phyloP scores from a whole-genome alignment of 2,329 filamentous ascomycete genomes.

The Xylariales sp. region DNA sequence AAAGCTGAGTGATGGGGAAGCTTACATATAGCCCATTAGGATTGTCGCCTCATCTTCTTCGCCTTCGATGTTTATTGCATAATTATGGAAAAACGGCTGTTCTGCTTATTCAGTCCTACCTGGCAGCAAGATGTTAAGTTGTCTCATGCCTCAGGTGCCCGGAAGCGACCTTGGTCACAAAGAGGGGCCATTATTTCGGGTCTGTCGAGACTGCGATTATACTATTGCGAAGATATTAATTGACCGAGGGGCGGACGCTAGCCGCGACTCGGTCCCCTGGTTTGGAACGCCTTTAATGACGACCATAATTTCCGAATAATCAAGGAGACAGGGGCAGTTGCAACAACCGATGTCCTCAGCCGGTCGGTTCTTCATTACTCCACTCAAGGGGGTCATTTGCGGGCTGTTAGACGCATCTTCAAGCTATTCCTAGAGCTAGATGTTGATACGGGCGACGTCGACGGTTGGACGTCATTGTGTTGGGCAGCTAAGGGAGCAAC shows the following conservation, averaged over 20 bases:
- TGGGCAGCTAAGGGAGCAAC: slow-evolving; percentile 16
- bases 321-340: background rate
- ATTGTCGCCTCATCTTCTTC: slow-evolving; percentile 8
- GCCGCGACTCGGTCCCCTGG: slow-evolving; percentile 13
- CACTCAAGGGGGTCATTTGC: slow-evolving; percentile 16
- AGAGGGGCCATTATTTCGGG: slow-evolving; percentile 15
- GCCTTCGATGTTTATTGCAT: slow-evolving; percentile 18
- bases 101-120: background rate
- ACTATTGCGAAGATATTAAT: slow-evolving; percentile 15
- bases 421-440: slow-evolving; percentile 6
- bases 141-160: slow-evolving; percentile 15
- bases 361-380: slow-evolving; percentile 20
- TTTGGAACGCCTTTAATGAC: slow-evolving; percentile 21
- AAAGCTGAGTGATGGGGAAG: background rate
- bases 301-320: slow-evolving; percentile 16
- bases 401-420: slow-evolving; percentile 8
- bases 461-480: slow-evolving; percentile 24
- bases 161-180: background rate
- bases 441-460: slow-evolving; percentile 9
- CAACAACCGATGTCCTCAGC: slow-evolving; percentile 8
- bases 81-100: slow-evolving; percentile 17
- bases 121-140: background rate
- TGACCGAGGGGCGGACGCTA: slow-evolving; percentile 16
- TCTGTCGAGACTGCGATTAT: slow-evolving; percentile 8
- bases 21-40: background rate